phyloP scores from a whole-genome alignment of 2,329 filamentous ascomycete genomes.

The Pseudocercospora eumusae region DNA sequence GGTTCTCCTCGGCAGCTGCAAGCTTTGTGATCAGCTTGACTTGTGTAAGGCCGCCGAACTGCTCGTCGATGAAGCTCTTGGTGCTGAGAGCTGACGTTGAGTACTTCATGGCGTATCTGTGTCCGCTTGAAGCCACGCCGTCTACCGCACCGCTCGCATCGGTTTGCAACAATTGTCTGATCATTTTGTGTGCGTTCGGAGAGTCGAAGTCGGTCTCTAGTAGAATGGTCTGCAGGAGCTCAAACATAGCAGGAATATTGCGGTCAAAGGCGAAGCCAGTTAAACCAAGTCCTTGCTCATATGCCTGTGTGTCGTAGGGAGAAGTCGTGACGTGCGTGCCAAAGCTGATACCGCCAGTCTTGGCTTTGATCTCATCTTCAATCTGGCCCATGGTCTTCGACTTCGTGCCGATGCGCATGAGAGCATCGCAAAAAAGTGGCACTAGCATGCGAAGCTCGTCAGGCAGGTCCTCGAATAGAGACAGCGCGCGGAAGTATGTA shows the following conservation, averaged over 20 bases:
- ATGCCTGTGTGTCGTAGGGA: conserved; percentile 68
- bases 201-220: conserved; percentile 88
- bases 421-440: conserved; percentile 85
- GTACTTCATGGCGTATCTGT: conserved; percentile 80
- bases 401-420: conserved; percentile 91
- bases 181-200: conserved; percentile 75
- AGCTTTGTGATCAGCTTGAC: conserved; percentile 80
- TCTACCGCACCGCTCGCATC: conserved; percentile 89
- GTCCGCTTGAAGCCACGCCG: conserved; percentile 85
- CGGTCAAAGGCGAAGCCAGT: conserved; percentile 85
- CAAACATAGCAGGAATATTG: conserved; percentile 88
- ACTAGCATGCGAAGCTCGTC: conserved; percentile 81
- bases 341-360: conserved; percentile 86
- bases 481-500: conserved; percentile 92
- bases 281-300: conserved; percentile 79
- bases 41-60: conserved; percentile 87
- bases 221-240: conserved; percentile 76
- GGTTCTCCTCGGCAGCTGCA: conserved; percentile 71
- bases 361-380: conserved; percentile 93
- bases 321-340: conserved; percentile 81
- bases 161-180: conserved; percentile 82
- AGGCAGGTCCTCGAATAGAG: conserved; percentile 74
- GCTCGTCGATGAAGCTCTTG: conserved; percentile 72
- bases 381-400: conserved; percentile 89
- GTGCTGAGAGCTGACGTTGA: conserved; percentile 78